These are phyloP conservation scores for Crinitomyces ghanaensis DNA, from an alignment of 805 yeast genomes.

Conservation along the genomic window DNA sequence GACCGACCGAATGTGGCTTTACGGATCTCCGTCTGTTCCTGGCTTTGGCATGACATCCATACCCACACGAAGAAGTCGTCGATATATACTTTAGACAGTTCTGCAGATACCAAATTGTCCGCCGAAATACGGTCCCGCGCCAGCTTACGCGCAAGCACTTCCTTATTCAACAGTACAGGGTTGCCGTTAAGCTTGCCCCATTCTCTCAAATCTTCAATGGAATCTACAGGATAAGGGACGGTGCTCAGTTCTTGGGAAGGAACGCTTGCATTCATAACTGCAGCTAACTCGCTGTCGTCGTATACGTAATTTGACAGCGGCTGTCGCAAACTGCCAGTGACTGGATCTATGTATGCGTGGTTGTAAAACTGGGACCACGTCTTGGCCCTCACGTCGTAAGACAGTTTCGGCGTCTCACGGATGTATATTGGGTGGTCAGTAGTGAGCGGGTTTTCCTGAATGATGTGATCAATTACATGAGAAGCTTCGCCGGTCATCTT, in stretches of 20 bases:
- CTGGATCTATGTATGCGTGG: slow-evolving; percentile 20
- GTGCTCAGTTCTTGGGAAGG: slow-evolving; percentile 18
- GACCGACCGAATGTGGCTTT: slow-evolving; percentile 72
- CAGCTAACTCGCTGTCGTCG: slow-evolving; percentile 17
- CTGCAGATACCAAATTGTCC: slow-evolving; percentile 27
- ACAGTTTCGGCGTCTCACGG: slow-evolving; percentile 14
- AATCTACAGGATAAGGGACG: slow-evolving; percentile 27
- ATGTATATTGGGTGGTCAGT: slow-evolving; percentile 16
- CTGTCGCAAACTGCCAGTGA: slow-evolving; percentile 18
- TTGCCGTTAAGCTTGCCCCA: neutral
- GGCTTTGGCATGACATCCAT: slow-evolving; percentile 68
- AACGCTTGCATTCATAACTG: slow-evolving; percentile 20
- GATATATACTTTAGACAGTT: slow-evolving; percentile 52
- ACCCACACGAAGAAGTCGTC: slow-evolving; percentile 90
- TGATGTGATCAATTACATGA: slow-evolving; percentile 37
- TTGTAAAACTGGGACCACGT: slow-evolving; percentile 22
- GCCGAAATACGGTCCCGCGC: slow-evolving; percentile 11
- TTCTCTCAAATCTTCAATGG: slow-evolving; percentile 5
- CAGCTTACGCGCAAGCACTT: slow-evolving; percentile 4
- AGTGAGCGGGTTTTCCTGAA: slow-evolving; percentile 16
- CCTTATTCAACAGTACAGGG: neutral
- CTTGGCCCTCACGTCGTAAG: slow-evolving; percentile 17
- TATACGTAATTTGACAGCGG: slow-evolving; percentile 23
- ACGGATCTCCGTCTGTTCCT: slow-evolving; percentile 56
- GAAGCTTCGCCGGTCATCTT: slow-evolving; percentile 66